Percentiles rank a stretch among this genome's conserved stretches.
phyloP scores from a whole-genome alignment of 2,329 filamentous ascomycete genomes.

The Thelonectria rubi region DNA sequence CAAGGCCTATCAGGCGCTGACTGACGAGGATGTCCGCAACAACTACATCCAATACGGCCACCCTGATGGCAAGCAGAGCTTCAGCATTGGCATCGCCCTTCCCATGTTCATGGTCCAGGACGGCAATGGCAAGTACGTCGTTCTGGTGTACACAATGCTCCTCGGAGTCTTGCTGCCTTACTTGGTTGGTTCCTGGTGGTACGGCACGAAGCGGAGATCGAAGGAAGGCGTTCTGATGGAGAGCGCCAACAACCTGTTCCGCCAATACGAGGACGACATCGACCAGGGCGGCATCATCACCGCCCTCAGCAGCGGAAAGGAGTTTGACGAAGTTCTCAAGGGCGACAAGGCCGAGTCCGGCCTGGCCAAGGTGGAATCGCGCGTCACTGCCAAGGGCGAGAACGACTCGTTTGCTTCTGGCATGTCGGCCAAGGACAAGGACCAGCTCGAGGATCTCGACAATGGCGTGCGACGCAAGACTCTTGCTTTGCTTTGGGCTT shows the following conservation, averaged over 20 bases:
- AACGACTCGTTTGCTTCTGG: constrained; percentile 61
- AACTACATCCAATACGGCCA: constrained; percentile 97
- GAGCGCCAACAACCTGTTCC: constrained; percentile 94
- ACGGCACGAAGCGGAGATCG: constrained; percentile 90
- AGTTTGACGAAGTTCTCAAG: constrained; percentile 80
- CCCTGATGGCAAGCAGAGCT: constrained; percentile 97
- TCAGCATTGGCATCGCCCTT: constrained; percentile 95
- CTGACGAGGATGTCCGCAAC: constrained; percentile 95
- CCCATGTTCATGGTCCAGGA: constrained; percentile 93
- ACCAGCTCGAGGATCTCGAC: constrained; percentile 81
- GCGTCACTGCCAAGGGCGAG: constrained; percentile 71
- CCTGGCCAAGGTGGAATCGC: constrained; percentile 84
- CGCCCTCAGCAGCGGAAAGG: constrained; percentile 84
- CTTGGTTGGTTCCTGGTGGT: constrained; percentile 97
- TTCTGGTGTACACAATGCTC: constrained; percentile 87
- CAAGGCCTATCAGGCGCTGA: constrained; percentile 97
- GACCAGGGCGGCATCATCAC: constrained; percentile 81
- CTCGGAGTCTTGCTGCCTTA: constrained; percentile 93
- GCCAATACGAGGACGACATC: constrained; percentile 87
- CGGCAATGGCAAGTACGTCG: constrained; percentile 93
- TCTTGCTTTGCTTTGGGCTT: constrained; percentile 91
- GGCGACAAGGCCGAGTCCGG: constrained; percentile 83
- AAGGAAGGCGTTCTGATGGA: constrained; percentile 94
- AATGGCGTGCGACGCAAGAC: constrained; percentile 84
- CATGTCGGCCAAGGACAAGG: constrained; percentile 77